phyloP scores from a whole-genome alignment of 1,139 yeast genomes.

The Sugiyamaella neomexicana region DNA sequence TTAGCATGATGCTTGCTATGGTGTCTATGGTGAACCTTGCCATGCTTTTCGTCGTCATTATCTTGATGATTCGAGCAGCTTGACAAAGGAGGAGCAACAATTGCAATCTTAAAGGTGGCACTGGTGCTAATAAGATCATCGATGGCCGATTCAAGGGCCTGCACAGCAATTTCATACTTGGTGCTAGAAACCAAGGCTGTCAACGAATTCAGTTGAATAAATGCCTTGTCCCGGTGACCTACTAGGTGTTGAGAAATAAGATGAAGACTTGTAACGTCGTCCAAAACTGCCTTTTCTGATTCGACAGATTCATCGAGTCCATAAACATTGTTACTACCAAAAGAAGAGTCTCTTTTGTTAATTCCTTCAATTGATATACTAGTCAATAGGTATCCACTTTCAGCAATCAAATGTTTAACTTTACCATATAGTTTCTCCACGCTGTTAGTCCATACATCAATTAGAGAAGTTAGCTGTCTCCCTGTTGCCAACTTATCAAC shows the following conservation, averaged over 20 bases:
- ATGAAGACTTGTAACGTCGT: conserved; percentile 20
- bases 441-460: conserved; percentile 26
- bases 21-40: conserved; percentile 10
- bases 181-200: conserved; percentile 16
- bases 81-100: conserved; percentile 29
- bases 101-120: conserved; percentile 22
- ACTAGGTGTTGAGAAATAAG: conserved; percentile 14
- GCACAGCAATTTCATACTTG: conserved; percentile 18
- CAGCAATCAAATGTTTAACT: conserved; percentile 22
- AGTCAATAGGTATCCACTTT: conserved; percentile 22
- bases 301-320: conserved; percentile 10
- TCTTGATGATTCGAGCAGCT: conserved; percentile 23
- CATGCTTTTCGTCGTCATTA: neutral
- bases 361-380: neutral
- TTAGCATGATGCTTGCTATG: conserved; percentile 13
- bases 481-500: conserved; percentile 26
- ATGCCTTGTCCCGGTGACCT: conserved; percentile 21
- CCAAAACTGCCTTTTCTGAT: conserved; percentile 19
- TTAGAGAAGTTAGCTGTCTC: conserved; percentile 22
- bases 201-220: conserved; percentile 24
- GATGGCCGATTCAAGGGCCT: conserved; percentile 19
- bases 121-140: conserved; percentile 20
- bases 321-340: conserved; percentile 2
- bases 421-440: conserved; percentile 26
- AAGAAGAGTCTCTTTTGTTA: conserved; percentile 14